phyloP scores from a whole-genome alignment of 768 basidiomycete genomes.

The Cubamyces sp. region DNA sequence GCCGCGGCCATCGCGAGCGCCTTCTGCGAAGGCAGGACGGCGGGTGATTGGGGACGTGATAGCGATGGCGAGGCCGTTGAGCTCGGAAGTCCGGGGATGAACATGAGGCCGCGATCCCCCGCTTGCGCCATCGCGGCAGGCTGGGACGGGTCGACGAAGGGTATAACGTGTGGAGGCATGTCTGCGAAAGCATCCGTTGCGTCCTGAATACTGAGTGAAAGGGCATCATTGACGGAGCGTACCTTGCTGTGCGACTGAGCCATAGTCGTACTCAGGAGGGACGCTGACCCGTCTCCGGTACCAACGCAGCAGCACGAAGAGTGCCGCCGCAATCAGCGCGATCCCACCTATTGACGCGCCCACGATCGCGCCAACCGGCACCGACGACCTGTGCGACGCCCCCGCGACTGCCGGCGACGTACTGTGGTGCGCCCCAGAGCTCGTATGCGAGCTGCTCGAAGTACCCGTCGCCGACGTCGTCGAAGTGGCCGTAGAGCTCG shows the following conservation, averaged over 20 bases:
- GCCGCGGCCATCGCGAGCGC: not conserved
- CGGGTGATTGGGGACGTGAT: not conserved
- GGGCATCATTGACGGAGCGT: not conserved
- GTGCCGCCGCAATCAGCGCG: not conserved
- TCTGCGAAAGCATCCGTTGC: not conserved
- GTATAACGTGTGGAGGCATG: not conserved
- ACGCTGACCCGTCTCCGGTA: not conserved
- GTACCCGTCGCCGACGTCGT: not conserved
- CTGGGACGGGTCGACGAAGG: slow-evolving; percentile 4
- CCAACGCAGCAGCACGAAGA: not conserved
- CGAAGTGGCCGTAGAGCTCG: not conserved
- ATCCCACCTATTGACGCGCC: slow-evolving; percentile 5
- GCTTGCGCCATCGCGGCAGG: not conserved
- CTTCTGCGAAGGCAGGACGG: slow-evolving; percentile 1
- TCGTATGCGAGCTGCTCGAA: not conserved
- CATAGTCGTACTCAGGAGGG: not conserved
- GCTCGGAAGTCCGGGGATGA: slow-evolving; percentile 2
- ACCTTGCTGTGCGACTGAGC: slow-evolving; percentile 5
- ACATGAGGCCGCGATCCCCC: slow-evolving; percentile 1
- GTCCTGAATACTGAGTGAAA: not conserved
- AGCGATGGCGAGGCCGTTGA: not conserved
- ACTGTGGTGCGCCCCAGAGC: not conserved
- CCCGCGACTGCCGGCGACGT: not conserved
- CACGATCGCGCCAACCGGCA: slow-evolving; percentile 2
- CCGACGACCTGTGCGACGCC: not conserved